Percentiles rank a stretch among this genome's conserved stretches.
phyloP scores from a whole-genome alignment of 108 stramenopile genomes.

The Nitzschia putrida region DNA sequence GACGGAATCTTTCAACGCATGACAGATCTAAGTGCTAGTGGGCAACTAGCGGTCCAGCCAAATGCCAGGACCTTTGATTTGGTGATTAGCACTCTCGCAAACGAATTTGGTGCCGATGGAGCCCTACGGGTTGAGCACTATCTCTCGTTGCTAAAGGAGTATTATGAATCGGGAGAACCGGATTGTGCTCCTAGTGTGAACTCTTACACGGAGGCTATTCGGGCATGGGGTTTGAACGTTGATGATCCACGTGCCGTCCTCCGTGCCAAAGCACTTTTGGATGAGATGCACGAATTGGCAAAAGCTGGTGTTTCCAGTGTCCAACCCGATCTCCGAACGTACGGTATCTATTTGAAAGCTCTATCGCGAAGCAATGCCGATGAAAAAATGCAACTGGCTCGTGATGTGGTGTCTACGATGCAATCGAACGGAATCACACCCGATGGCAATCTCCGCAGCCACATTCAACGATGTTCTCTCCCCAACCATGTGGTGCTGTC shows the following conservation, averaged over 20 bases:
- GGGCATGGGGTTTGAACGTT: slow-evolving; percentile 26
- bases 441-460: slow-evolving; percentile 9
- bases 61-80: slow-evolving; percentile 34
- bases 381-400: slow-evolving; percentile 17
- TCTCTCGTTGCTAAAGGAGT: slow-evolving; percentile 20
- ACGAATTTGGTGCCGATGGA: slow-evolving; percentile 27
- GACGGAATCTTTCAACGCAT: slow-evolving; percentile 33
- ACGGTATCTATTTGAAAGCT: slow-evolving; percentile 27
- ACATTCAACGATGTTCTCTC: slow-evolving; percentile 29
- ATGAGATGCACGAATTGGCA: slow-evolving; percentile 40
- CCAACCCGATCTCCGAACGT: slow-evolving; percentile 24
- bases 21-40: slow-evolving; percentile 21
- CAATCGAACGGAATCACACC: slow-evolving; percentile 13
- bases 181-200: slow-evolving; percentile 30
- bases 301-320: slow-evolving; percentile 24
- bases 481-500: slow-evolving; percentile 9
- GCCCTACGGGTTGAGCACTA: slow-evolving; percentile 26
- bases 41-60: slow-evolving; percentile 29
- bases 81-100: slow-evolving; percentile 24
- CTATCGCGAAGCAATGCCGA: slow-evolving; percentile 25
- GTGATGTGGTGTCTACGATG: slow-evolving; percentile 27
- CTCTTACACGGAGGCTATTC: slow-evolving; percentile 36
- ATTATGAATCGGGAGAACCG: slow-evolving; percentile 19
- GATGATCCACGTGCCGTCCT: slow-evolving; percentile 38
- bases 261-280: slow-evolving; percentile 34